These are phyloP conservation scores for Leccinum sublutescens DNA, from an alignment of 768 basidiomycete genomes.

Conservation along the genomic window DNA sequence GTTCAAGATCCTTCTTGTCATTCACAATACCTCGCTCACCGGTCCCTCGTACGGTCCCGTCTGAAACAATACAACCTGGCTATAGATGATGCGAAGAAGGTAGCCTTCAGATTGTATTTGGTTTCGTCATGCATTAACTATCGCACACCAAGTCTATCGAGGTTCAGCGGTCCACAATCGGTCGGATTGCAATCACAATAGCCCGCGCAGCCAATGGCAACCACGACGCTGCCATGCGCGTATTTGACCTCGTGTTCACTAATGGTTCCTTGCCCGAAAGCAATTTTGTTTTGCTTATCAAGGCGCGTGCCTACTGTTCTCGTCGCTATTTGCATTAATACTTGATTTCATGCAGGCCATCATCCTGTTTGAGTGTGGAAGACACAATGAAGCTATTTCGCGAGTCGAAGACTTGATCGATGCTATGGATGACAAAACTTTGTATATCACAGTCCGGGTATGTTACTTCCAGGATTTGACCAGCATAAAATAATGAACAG, in stretches of 20 bases:
- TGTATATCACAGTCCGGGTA: constrained; percentile 4
- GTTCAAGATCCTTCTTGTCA: background rate
- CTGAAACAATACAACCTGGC: background rate
- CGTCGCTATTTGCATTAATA: background rate
- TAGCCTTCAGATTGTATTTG: background rate
- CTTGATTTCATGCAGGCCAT: background rate
- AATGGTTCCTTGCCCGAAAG: background rate
- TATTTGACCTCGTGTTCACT: constrained; percentile 13
- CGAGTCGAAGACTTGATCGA: constrained; percentile 4
- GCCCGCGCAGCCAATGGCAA: background rate
- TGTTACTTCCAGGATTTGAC: background rate
- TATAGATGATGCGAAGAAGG: constrained; percentile 5
- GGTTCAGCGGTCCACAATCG: constrained; percentile 5
- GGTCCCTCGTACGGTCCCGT: background rate
- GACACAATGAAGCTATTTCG: background rate
- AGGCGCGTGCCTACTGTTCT: background rate
- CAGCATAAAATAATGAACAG: background rate
- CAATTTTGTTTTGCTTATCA: constrained; percentile 11
- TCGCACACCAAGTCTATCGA: constrained; percentile 4
- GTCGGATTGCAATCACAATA: constrained; percentile 7
- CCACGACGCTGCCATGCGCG: background rate
- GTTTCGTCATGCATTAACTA: too few species aligned
- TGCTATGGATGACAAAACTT: background rate
- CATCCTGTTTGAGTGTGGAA: constrained; percentile 8
- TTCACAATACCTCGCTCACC: constrained; percentile 1